phyloP scores from a whole-genome alignment of 1,284 basidiomycete species.

The Cryptococcus sp. region DNA sequence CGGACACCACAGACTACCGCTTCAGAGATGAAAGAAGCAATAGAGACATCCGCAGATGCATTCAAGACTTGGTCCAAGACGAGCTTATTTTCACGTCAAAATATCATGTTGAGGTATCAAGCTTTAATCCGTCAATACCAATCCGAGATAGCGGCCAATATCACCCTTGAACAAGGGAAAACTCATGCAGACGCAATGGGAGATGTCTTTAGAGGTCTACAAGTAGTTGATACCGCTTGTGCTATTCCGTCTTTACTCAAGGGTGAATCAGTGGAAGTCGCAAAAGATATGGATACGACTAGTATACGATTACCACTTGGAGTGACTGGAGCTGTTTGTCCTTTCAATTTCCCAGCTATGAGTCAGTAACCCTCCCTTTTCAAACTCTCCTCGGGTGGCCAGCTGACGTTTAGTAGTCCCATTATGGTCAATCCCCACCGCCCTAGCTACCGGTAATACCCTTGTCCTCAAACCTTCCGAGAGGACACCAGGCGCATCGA shows the following conservation, averaged over 20 bases:
- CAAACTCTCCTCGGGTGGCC: constrained; percentile 5
- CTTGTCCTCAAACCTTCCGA: constrained; percentile 89
- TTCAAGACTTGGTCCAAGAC: constrained; percentile 77
- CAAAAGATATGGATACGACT: constrained; percentile 89
- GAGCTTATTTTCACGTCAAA: constrained; percentile 74
- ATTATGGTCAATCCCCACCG: constrained; percentile 77
- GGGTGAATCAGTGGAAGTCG: constrained; percentile 84
- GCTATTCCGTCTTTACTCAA: constrained; percentile 73
- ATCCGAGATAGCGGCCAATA: constrained; percentile 51
- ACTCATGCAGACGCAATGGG: constrained; percentile 82
- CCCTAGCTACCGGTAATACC: constrained; percentile 60
- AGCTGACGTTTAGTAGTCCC: constrained; percentile 69
- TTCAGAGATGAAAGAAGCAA: constrained; percentile 72
- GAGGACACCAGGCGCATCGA: constrained; percentile 85
- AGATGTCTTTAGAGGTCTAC: constrained; percentile 78
- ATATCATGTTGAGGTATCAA: constrained; percentile 64
- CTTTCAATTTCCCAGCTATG: constrained; percentile 91
- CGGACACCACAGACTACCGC: constrained; percentile 78
- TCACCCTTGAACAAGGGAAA: constrained; percentile 82
- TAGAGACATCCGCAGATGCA: constrained; percentile 71
- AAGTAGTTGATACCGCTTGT: constrained; percentile 82
- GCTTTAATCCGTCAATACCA: constrained; percentile 46
- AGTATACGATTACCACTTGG: constrained; percentile 48
- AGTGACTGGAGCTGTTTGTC: constrained; percentile 58
- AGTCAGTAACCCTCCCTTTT: constrained; percentile 45